phyloP scores from a whole-genome alignment of 345 rosid genomes.

The Orychophragmus violaceus region DNA sequence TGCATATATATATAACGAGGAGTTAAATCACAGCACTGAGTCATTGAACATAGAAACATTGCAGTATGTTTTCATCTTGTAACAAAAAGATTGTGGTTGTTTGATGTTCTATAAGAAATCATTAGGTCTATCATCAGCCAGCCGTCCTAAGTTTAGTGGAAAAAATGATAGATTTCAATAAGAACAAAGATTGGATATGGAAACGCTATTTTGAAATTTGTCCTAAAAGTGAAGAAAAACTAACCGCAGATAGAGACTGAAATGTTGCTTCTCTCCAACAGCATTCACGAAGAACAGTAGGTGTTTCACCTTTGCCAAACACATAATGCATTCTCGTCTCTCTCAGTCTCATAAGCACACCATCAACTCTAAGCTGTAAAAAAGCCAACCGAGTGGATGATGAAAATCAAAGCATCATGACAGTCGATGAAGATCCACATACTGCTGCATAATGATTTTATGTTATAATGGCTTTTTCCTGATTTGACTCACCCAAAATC shows the following conservation, averaged over 20 bases:
- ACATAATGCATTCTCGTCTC: conserved; percentile 82
- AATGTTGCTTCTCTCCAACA: conserved; percentile 94
- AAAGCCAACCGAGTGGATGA: background rate
- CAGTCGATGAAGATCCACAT: background rate
- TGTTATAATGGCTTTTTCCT: background rate
- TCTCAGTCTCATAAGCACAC: conserved; percentile 89
- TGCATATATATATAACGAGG: conserved; percentile 38
- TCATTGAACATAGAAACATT: background rate
- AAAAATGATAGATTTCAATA: background rate
- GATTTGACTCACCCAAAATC: conserved; percentile 77
- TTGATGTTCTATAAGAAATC: conserved; percentile 1
- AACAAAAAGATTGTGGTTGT: background rate
- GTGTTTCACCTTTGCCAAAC: conserved; percentile 42
- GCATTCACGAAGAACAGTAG: conserved; percentile 70
- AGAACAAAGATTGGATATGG: background rate
- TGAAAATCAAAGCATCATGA: background rate
- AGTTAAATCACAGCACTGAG: conserved; percentile 1
- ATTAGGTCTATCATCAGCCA: background rate
- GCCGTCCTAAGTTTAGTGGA: background rate
- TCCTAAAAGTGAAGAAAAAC: conserved; percentile 24
- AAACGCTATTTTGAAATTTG: background rate
- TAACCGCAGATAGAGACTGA: conserved; percentile 65
- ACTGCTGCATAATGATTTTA: background rate
- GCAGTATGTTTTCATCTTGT: background rate
- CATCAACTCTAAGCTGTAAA: conserved; percentile 92